Conservation (phyloP, 2,329 filamentous ascomycete species). For the Mycosphaerella arachidis region DNA sequence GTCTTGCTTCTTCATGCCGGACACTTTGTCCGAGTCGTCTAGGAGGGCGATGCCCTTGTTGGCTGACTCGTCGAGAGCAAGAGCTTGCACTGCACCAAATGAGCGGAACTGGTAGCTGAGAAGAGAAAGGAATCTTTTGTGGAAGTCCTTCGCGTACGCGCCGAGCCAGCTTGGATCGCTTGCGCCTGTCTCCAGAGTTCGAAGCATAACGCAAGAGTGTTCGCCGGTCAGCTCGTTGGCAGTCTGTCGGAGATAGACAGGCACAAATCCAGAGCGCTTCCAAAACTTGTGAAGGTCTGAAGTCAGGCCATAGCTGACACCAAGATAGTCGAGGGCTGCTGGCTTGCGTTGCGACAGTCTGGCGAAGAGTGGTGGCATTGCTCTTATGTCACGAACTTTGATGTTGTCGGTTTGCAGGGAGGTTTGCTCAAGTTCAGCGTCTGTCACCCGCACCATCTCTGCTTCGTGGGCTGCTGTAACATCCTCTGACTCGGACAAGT, state of each 20-base stretch:
- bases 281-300: conserved; percentile 88
- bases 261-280: conserved; percentile 81
- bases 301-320: conserved; percentile 92
- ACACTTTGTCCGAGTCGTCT: conserved; percentile 49
- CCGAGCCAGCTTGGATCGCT: conserved; percentile 78
- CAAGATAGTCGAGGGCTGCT: conserved; percentile 80
- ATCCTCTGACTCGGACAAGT: conserved; percentile 67
- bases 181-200: conserved; percentile 59
- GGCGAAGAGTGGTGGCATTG: conserved; percentile 90
- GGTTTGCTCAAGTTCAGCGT: conserved; percentile 71
- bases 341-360: conserved; percentile 80
- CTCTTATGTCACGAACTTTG: conserved; percentile 79
- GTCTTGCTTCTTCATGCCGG: conserved; percentile 64
- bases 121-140: conserved; percentile 83
- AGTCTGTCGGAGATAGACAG: conserved; percentile 91
- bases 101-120: conserved; percentile 87
- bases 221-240: conserved; percentile 95
- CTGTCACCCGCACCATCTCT: conserved; percentile 69
- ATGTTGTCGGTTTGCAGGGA: conserved; percentile 82
- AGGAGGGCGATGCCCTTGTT: conserved; percentile 62
- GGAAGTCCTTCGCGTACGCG: conserved; percentile 88
- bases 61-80: conserved; percentile 85
- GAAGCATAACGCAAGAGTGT: conserved; percentile 96
- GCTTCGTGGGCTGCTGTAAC: conserved; percentile 43
- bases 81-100: conserved; percentile 71